These are phyloP conservation scores for Heterobasidion irregulare DNA, from an alignment of 1,284 basidiomycete genomes.

Conservation along the genomic window DNA sequence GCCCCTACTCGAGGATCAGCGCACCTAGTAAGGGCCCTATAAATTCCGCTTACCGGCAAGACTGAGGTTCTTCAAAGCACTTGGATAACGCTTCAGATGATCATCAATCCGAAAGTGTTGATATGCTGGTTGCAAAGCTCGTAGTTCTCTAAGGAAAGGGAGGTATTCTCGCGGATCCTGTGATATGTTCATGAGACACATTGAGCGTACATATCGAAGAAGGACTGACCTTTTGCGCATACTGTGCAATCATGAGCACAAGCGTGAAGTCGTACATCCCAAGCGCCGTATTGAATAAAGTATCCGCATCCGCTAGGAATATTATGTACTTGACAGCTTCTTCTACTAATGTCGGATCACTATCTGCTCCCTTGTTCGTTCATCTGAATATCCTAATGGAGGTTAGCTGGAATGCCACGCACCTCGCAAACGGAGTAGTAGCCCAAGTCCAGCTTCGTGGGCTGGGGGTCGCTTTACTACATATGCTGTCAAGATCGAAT, in stretches of 20 bases:
- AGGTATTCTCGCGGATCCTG: constrained; percentile 98
- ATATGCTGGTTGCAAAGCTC: constrained; percentile 73
- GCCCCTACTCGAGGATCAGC: constrained; percentile 27
- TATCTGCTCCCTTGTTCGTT: constrained; percentile 34
- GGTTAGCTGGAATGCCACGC: constrained; percentile 5
- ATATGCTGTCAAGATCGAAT: constrained; percentile 87
- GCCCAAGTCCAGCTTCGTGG: constrained; percentile 76
- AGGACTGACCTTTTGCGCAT: constrained; percentile 81
- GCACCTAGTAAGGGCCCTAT: not conserved
- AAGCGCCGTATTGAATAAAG: constrained; percentile 88
- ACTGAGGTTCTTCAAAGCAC: constrained; percentile 72
- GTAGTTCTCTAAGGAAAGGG: constrained; percentile 89
- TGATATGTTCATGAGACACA: not conserved
- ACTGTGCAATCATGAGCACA: constrained; percentile 93
- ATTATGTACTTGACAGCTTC: constrained; percentile 98
- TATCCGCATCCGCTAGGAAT: constrained; percentile 92
- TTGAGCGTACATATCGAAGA: not conserved
- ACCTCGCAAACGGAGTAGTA: constrained; percentile 80
- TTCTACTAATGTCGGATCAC: constrained; percentile 74
- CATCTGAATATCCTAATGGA: not conserved
- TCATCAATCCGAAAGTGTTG: constrained; percentile 94
- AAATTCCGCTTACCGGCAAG: constrained; percentile 47
- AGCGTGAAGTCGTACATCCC: constrained; percentile 99
- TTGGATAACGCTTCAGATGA: constrained; percentile 71
- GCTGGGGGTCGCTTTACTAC: constrained; percentile 91